These are phyloP conservation scores for Starmerella apicola DNA, from an alignment of 805 yeast genomes.

Conservation along the genomic window DNA sequence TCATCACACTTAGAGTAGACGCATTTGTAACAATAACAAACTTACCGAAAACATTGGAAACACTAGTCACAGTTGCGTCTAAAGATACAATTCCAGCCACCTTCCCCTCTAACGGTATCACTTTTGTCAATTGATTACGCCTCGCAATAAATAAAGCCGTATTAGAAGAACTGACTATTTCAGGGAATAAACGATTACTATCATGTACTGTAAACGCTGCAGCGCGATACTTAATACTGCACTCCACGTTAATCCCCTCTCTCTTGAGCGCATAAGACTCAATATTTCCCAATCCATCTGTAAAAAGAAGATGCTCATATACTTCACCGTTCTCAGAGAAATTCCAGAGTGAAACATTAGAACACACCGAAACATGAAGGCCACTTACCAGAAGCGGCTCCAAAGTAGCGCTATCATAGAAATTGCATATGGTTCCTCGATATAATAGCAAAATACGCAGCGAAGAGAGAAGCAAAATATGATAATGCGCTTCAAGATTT, in stretches of 20 bases:
- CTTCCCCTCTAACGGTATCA: background rate
- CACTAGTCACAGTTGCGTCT: background rate
- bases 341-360: slow-evolving; percentile 3
- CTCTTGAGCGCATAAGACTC: slow-evolving; percentile 12
- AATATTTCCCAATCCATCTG: slow-evolving; percentile 4
- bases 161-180: background rate
- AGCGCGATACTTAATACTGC: slow-evolving; percentile 7
- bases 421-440: slow-evolving; percentile 1
- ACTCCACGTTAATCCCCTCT: background rate
- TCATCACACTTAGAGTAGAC: background rate
- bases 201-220: background rate
- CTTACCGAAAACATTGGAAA: background rate
- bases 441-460: background rate
- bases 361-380: slow-evolving; percentile 1
- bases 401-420: slow-evolving; percentile 3
- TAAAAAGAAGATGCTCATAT: slow-evolving; percentile 8
- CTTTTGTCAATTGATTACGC: background rate
- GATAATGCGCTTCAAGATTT: background rate
- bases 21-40: background rate
- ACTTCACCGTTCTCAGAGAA: slow-evolving; percentile 1
- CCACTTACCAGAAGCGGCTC: slow-evolving; percentile 5
- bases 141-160: background rate
- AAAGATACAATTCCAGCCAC: background rate
- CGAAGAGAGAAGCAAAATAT: slow-evolving; percentile 5
- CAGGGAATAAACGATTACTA: background rate